A percentile compares a stretch with the other conserved stretches of the same genome.
phyloP scores from a whole-genome alignment of 1,139 yeast species.

The Candida sp. region DNA sequence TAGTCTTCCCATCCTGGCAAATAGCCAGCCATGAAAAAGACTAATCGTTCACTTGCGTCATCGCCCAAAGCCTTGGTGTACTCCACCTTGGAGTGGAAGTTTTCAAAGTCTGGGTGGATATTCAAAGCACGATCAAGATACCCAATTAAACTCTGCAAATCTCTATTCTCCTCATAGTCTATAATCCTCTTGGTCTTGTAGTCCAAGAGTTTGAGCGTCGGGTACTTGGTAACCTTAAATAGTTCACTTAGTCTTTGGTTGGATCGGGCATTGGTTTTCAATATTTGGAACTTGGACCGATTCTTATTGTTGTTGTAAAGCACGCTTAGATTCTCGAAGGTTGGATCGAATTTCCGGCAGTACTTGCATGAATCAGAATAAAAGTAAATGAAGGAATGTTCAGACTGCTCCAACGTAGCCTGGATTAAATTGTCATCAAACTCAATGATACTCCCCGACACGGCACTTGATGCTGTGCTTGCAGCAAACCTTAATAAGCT shows the following conservation, averaged over 20 bases:
- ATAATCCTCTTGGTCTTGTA: slow-evolving; percentile 29
- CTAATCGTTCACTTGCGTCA: slow-evolving; percentile 18
- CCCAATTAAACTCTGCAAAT: slow-evolving; percentile 24
- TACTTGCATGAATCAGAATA: slow-evolving; percentile 40
- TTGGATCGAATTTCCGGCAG: slow-evolving; percentile 40
- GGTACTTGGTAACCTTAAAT: slow-evolving; percentile 33
- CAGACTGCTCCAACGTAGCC: slow-evolving; percentile 22
- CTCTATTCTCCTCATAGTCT: slow-evolving; percentile 24
- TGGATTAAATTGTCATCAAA: slow-evolving; percentile 22
- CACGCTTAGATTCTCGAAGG: slow-evolving; percentile 34
- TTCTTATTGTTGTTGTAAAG: slow-evolving; percentile 25
- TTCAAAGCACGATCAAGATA: slow-evolving; percentile 8
- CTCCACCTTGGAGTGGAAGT: slow-evolving; percentile 18
- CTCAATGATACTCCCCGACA: slow-evolving; percentile 15
- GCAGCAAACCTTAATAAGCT: background rate
- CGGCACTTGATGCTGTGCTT: background rate
- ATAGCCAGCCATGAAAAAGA: slow-evolving; percentile 30
- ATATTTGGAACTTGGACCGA: slow-evolving; percentile 28
- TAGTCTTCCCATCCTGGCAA: slow-evolving; percentile 35
- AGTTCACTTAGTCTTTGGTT: slow-evolving; percentile 26
- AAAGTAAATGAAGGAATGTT: slow-evolving; percentile 46
- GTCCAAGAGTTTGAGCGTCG: slow-evolving; percentile 36
- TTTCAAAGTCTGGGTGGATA: slow-evolving; percentile 24
- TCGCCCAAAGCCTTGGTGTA: background rate
- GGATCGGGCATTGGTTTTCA: slow-evolving; percentile 31